Evolutionary conservation across 176 grass and related monocot genomes (phyloP).

Genomic region (Oryza rufipogon): DNA sequence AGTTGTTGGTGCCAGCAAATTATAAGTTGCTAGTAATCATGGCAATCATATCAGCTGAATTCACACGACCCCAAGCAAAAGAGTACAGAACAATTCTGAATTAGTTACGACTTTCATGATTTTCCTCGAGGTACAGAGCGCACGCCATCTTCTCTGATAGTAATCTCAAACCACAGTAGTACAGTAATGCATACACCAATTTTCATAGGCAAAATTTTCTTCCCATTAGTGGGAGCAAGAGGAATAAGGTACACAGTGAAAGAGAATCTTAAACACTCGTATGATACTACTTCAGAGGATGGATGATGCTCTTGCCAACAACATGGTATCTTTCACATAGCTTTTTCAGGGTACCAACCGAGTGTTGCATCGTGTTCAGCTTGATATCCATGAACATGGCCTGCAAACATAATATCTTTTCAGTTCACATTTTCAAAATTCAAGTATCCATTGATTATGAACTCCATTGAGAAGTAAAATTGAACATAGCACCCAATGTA

Average conservation of each 20-base stretch:
- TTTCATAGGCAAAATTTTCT: conserved; percentile 35
- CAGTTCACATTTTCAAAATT: not conserved
- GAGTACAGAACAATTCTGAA: not conserved
- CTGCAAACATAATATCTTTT: conserved; percentile 50
- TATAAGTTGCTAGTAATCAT: not conserved
- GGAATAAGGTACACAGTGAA: conserved; percentile 5
- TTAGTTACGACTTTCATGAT: not conserved
- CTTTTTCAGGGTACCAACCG: conserved; percentile 69
- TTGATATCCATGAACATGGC: conserved; percentile 97
- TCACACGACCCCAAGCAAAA: not conserved
- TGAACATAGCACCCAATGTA: not conserved
- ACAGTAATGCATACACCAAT: not conserved
- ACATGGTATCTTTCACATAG: conserved; percentile 72
- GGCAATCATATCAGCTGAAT: not conserved
- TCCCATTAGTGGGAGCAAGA: not conserved
- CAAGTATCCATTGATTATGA: not conserved
- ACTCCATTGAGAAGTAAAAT: not conserved
- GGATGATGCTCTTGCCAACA: conserved; percentile 53
- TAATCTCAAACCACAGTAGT: not conserved
- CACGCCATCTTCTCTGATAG: not conserved
- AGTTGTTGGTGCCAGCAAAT: too few relatives aligned
- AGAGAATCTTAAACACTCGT: not conserved
- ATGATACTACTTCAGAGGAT: conserved; percentile 43
- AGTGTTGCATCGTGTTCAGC: conserved; percentile 91
- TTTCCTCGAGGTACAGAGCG: not conserved